Evolutionary conservation across 2,329 filamentous ascomycete species (phyloP).

Genomic region (Lachnellula cervina): DNA sequence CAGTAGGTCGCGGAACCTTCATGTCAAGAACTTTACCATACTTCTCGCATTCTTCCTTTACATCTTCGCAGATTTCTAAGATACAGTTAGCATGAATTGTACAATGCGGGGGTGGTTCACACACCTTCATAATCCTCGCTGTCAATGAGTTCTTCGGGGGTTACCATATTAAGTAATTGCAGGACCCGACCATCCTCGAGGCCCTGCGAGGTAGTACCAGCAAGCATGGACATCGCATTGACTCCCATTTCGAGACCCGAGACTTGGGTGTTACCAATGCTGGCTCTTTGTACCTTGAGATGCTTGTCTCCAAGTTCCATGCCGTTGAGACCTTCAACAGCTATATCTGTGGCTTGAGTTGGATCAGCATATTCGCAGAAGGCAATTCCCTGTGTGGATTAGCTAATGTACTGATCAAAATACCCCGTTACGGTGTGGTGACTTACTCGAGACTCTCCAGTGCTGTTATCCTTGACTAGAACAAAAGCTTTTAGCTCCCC

Average conservation of each 20-base stretch:
- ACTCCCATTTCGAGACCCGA: conserved; percentile 91
- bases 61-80: conserved; percentile 91
- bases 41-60: conserved; percentile 88
- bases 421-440: not conserved
- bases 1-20: conserved; percentile 85
- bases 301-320: conserved; percentile 88
- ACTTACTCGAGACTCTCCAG: conserved; percentile 81
- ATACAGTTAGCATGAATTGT: conserved; percentile 3
- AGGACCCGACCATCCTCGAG: conserved; percentile 78
- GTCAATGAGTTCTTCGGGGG: conserved; percentile 88
- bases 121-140: conserved; percentile 91
- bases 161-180: conserved; percentile 98
- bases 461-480: conserved; percentile 78
- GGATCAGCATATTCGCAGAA: conserved; percentile 93
- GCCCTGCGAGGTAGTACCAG: conserved; percentile 76
- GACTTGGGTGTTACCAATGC: conserved; percentile 90
- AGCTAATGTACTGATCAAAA: conserved; percentile 18
- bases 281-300: conserved; percentile 82
- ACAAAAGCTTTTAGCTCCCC: conserved; percentile 90
- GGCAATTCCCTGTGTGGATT: conserved; percentile 68
- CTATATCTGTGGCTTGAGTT: conserved; percentile 65
- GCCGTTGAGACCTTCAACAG: conserved; percentile 84
- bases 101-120: conserved; percentile 13
- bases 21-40: conserved; percentile 81
- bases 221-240: conserved; percentile 96